Evolutionary conservation across 2,329 filamentous ascomycete species (phyloP), one percentile per base, ranked within the genome.

Genomic region (Aspergillus unguis): DNA sequence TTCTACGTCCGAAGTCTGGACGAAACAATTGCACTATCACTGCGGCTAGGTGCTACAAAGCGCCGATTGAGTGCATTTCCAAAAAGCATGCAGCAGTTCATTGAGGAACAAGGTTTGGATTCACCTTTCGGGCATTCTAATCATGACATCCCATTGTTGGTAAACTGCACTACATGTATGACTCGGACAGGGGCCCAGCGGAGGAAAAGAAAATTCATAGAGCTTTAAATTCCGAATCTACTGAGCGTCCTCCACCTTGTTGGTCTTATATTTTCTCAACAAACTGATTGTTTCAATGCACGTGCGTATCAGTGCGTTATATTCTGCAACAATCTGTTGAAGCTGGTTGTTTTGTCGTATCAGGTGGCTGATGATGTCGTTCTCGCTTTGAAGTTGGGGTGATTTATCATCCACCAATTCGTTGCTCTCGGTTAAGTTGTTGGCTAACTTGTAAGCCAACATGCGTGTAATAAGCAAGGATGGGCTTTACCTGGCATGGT

Each of bases 51-150:
- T 31, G 33, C 33, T 9, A 32, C 38, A 28, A n/a, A 17, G 6
- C 38, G 49, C 27, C 44, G 28, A 4, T 35, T 56, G 11, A 60
- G 58, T 47, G 40, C 36, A 6, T 60, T 60, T 48, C 58, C 55
- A 27, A 55, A 56, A 28, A 54, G 31, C 10, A 54, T 59, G 31
- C 28, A 48, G 44, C 57, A 55, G 57, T 59, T 57, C 43, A 48
- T 53, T 5, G 46, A 57, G 23, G 42, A 56, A 45, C 50, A 59
- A 43, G 41, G 52, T 23, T 40, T 59, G 8, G 36, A 55, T 42
- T 46, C 47, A 26, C 40, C 35, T 23, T 59, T 59, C 50, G 50
- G 55, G 38, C 41, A 35, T 35, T 35, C 33, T 35, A 35, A 35
- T 5, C 8, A 35, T n/a, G 33, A 5, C 8, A 35, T 35, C 8